Evolutionary conservation across 257 asterid species (phyloP).

Genomic region (Gentiana macrophylla): DNA sequence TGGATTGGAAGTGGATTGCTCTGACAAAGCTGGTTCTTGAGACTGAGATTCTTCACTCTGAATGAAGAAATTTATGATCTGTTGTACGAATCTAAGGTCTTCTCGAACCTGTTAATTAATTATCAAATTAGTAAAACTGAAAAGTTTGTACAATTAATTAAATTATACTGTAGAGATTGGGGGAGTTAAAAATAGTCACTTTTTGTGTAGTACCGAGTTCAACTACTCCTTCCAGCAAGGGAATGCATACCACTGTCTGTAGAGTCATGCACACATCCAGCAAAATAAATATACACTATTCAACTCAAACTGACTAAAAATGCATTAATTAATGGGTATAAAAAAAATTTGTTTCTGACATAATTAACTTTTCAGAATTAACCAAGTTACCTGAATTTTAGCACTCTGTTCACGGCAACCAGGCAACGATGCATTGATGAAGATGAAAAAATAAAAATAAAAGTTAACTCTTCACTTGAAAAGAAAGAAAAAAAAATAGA

Average conservation of each 20-base stretch:
- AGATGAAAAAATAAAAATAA: too few relatives aligned
- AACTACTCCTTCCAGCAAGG: conserved; percentile 70
- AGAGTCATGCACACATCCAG: too few relatives aligned
- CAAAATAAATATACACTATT: too few relatives aligned
- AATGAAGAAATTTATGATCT: conserved; percentile 32
- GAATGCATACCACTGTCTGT: conserved; percentile 84
- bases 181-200: conserved; percentile 26
- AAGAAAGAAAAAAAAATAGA: neutral
- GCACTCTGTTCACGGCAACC: conserved; percentile 40
- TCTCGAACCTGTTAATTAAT: conserved; percentile 39
- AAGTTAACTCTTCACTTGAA: too few relatives aligned
- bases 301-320: too few relatives aligned
- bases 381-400: conserved; percentile 37
- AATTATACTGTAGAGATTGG: too few relatives aligned
- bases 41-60: conserved; percentile 11
- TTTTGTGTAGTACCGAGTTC: conserved; percentile 69
- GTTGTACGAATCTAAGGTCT: conserved; percentile 33
- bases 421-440: neutral
- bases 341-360: neutral
- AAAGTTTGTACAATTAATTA: too few relatives aligned
- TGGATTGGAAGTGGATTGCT: conserved; percentile 63
- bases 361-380: neutral
- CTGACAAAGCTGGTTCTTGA: conserved; percentile 58
- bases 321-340: too few relatives aligned
- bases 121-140: too few relatives aligned